Percentiles rank a stretch among this genome's conserved stretches.
These are phyloP conservation scores for Xanthoconium stramineum DNA, from an alignment of 768 basidiomycete genomes.

Conservation along the genomic window DNA sequence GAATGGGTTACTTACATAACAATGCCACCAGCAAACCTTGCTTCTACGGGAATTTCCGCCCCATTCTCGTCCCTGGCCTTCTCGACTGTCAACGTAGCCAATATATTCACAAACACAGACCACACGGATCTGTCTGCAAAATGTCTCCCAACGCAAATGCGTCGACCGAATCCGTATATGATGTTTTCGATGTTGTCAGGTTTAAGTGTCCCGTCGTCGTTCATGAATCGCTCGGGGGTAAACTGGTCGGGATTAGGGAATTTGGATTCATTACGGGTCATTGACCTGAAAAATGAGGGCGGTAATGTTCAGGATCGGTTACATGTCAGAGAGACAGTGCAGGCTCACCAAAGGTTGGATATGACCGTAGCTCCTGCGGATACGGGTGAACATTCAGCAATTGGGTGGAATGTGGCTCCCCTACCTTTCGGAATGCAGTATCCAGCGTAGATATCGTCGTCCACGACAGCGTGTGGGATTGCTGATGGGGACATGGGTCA, in stretches of 20 bases:
- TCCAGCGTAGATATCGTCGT: slow-evolving; percentile 44
- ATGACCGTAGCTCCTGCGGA: slow-evolving; percentile 15
- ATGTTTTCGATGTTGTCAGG: slow-evolving; percentile 8
- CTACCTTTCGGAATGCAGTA: slow-evolving; percentile 48
- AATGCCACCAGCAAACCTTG: slow-evolving; percentile 1
- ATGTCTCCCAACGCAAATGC: slow-evolving; percentile 29
- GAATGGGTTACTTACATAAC: slow-evolving; percentile 9
- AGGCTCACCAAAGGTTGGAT: slow-evolving; percentile 19
- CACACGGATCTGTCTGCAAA: slow-evolving; percentile 25
- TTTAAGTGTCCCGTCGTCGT: slow-evolving; percentile 20
- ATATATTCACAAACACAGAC: slow-evolving; percentile 18
- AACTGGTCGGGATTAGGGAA: slow-evolving; percentile 38
- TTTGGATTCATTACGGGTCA: slow-evolving; percentile 27
- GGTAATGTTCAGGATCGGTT: background rate
- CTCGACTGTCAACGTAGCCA: slow-evolving; percentile 17
- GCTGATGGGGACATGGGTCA: slow-evolving; percentile 8
- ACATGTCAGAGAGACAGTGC: background rate
- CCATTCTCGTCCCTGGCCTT: slow-evolving; percentile 19
- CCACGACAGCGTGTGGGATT: slow-evolving; percentile 31
- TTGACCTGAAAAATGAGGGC: slow-evolving; percentile 14
- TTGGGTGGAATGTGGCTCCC: background rate
- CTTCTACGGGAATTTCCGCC: slow-evolving; percentile 18
- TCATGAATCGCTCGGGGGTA: slow-evolving; percentile 40
- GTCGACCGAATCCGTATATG: slow-evolving; percentile 28
- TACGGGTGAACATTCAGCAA: background rate